Conservation (phyloP, 805 yeast species). For the Candida ascalaphidarum region DNA sequence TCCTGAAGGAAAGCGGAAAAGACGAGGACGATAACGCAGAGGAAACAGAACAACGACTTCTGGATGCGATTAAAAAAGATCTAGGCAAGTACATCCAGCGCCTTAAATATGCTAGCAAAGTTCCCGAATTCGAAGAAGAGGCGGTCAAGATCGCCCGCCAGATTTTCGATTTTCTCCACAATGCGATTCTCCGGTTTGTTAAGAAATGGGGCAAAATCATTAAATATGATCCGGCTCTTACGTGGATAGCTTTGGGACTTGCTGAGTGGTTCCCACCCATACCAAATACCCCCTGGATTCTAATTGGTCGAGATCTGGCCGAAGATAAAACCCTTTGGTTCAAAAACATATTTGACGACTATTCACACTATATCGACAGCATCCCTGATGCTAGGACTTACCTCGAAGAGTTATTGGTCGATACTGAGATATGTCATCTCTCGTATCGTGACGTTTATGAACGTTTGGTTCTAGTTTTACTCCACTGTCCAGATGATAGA, state of each 20-base stretch:
- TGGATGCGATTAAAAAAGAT: constrained; percentile 42
- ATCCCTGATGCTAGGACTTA: constrained; percentile 15
- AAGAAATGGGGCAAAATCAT: constrained; percentile 72
- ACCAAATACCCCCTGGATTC: constrained; percentile 42
- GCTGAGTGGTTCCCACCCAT: constrained; percentile 86
- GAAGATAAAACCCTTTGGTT: constrained; percentile 15
- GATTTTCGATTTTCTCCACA: constrained; percentile 48
- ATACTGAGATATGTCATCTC: constrained; percentile 27
- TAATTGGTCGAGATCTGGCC: constrained; percentile 44
- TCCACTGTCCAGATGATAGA: constrained; percentile 59
- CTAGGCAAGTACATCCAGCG: constrained; percentile 52
- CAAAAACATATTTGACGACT: constrained; percentile 27
- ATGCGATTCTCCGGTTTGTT: constrained; percentile 55
- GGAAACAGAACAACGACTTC: constrained; percentile 13
- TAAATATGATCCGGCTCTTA: constrained; percentile 71
- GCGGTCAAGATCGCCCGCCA: constrained; percentile 36
- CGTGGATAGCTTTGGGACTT: constrained; percentile 82
- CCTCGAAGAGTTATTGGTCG: constrained; percentile 14
- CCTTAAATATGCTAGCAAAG: constrained; percentile 19
- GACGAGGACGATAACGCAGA: constrained; percentile 9
- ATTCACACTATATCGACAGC: constrained; percentile 27
- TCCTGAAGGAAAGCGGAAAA: constrained; percentile 8
- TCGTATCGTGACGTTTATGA: constrained; percentile 65
- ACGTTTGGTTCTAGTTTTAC: constrained; percentile 61
- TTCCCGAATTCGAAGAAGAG: background rate